phyloP scores from a whole-genome alignment of 306 rosid species.

The Sophora flavescens region DNA sequence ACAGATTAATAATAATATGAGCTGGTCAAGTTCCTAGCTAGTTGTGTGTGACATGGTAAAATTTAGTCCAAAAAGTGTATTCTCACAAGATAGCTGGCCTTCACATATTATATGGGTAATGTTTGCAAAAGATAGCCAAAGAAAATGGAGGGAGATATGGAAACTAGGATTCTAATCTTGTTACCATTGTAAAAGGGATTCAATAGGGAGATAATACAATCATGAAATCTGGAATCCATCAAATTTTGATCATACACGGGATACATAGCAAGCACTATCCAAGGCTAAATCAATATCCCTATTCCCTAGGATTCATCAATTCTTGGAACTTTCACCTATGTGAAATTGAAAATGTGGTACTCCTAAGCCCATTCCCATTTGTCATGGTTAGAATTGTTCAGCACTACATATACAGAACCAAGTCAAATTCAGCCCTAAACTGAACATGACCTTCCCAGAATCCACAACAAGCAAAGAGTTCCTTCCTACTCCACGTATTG shows the following conservation, averaged over 20 bases:
- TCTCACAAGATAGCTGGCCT: background rate
- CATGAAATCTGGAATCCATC: conserved; percentile 38
- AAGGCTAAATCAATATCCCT: conserved; percentile 24
- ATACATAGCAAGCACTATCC: conserved; percentile 37
- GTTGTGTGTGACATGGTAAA: background rate
- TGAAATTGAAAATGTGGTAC: conserved; percentile 40
- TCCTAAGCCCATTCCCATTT: conserved; percentile 47
- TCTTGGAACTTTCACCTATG: conserved; percentile 42
- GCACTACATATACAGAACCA: conserved; percentile 43
- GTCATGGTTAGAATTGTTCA: conserved; percentile 50
- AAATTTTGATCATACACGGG: conserved; percentile 39
- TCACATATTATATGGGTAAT: background rate
- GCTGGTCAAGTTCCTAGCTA: background rate
- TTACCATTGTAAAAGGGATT: background rate
- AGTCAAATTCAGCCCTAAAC: conserved; percentile 75
- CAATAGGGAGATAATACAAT: background rate
- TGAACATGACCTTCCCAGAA: conserved; percentile 60
- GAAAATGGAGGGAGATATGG: background rate
- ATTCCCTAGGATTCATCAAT: conserved; percentile 28
- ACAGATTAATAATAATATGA: background rate
- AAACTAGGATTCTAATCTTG: background rate
- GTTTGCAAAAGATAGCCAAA: background rate
- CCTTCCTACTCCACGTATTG: conserved; percentile 50
- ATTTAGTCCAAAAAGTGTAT: background rate
- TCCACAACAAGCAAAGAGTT: conserved; percentile 58